Conservation (phyloP, 2,329 filamentous ascomycete genomes). For the Coleophoma crateriformis region DNA sequence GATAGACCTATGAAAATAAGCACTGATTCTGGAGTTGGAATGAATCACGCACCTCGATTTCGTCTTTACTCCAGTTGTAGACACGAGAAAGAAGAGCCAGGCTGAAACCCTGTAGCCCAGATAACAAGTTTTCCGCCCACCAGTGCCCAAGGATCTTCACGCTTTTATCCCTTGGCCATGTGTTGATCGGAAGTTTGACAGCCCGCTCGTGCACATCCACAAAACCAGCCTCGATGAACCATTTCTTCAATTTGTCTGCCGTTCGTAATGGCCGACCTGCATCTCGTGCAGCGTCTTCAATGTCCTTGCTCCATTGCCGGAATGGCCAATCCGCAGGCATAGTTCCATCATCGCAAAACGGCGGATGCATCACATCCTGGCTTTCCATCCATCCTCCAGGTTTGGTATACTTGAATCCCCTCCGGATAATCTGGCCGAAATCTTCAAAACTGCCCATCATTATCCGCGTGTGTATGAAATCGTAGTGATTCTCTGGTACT, state of each 20-base stretch:
- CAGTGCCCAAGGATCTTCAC: not conserved
- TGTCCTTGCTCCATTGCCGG: conserved; percentile 2
- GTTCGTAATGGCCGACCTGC: conserved; percentile 33
- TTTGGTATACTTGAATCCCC: conserved; percentile 5
- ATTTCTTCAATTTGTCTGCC: conserved; percentile 7
- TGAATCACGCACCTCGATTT: conserved; percentile 7
- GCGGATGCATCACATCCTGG: conserved; percentile 8
- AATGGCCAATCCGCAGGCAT: conserved; percentile 32
- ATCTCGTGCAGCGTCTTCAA: conserved; percentile 3
- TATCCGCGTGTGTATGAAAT: conserved; percentile 51
- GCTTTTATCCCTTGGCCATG: conserved; percentile 37
- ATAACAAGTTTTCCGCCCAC: conserved; percentile 7
- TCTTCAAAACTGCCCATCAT: conserved; percentile 50
- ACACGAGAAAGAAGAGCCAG: conserved; percentile 8
- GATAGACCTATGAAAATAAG: conserved; percentile 2
- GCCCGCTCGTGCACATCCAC: conserved; percentile 19
- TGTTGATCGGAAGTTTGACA: conserved; percentile 42
- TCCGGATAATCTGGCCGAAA: conserved; percentile 33
- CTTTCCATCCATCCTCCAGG: conserved; percentile 10
- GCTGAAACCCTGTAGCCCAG: conserved; percentile 7
- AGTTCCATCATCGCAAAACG: conserved; percentile 37
- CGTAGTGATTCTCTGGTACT: conserved; percentile 40
- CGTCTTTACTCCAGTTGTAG: conserved; percentile 9
- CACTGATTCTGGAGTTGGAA: not conserved
- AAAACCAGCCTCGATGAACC: conserved; percentile 18